Evolutionary conservation across 768 basidiomycete species (phyloP), one percentile per base, ranked within the genome.

Genomic region (Pleurotus cornucopiae): DNA sequence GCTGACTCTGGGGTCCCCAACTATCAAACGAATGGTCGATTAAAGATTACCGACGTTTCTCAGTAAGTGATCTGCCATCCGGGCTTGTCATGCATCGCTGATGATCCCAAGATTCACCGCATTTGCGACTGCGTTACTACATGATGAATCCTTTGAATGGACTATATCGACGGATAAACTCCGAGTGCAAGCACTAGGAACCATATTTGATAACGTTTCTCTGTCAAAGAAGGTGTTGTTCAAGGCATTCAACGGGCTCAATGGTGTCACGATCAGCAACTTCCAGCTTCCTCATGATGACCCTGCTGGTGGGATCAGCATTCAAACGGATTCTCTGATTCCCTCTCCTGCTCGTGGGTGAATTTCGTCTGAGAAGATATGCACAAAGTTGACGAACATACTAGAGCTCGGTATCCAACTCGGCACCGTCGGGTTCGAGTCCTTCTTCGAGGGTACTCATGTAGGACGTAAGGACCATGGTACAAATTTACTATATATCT

Each of bases 221-320:
- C 73, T 90, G 37, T 77, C 73, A 46, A 89, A 89, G 68, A 71
- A 75, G 1, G 64, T 89, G 39, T 69, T 80, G 3, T 78, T 89
- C 72, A 84, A 82, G 62, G 88, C 86, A 4, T 89, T 89, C 67
- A 84, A 89, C 57, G 78, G 78, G 26, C 71, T 90, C 5, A 84
- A 85, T 6, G 86, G 86, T 5, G 83, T 88, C 43, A 83, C 80
- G 5, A 86, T 89, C 64, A 81, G 76, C 58, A 84, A 88, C 69
- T 89, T 89, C 73, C 71, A 83, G 63, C 73, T 89, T 55, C 87
- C 87, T 0, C 78, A 78, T 3, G 85, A 89, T 60, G 82, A 85
- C 61, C 76, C 83, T 43, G 79, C 78, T 37, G 87, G 86, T 54
- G 86, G 87, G 25, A 88, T 88, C 57, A 80, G 80, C 51, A 83